Base-by-base conservation (phyloP, 805 yeast species). In the Suhomyces tanzawaensis region DNA sequence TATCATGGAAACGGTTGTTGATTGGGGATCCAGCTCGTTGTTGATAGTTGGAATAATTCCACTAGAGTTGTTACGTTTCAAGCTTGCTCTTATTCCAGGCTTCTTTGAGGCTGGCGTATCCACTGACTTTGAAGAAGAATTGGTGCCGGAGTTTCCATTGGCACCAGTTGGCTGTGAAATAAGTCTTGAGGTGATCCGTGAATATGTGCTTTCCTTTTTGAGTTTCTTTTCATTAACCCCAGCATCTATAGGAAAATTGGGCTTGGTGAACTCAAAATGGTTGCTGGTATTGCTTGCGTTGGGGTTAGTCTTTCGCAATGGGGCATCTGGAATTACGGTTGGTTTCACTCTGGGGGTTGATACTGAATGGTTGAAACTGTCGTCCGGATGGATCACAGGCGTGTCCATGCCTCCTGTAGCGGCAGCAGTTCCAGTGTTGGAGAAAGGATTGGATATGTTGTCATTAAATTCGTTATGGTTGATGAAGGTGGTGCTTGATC, bases 181-280 rank as follows among this genome's bases (percentile, higher is more conserved):
- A 25, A 74, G 56, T 34, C 79, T 55, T 7, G 79, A 73, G 1
- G 77, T 72, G 8, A 74, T 70, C 41, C 63, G 67, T 0, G 79
- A 62, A 29, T 71, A 65, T 0, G 71, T 62, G 19, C 64, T 51
- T 41, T 69, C 60, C 12, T 52, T 44, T 32, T 51, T 58, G 28
- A 37, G 44, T 34, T 59, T 55, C 39, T 60, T 61, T 19, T 46
- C 52, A 6, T 36, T 19, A 9, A 37, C 24, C n/a, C 9, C 13
- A 16, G 32, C 13, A 15, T 45, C 47, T 6, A 43, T 40, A 3
- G 64, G 57, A 40, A 53, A 51, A 23, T 32, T 48, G 5, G 68
- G 69, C 30, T 62, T 62, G 9, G 65, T 51, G 33, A 62, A 63
- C 34, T 60, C 66, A 33, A 56, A 52, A 23, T 47, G 45, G 31